These are phyloP conservation scores for Amylostereum areolatum DNA, from an alignment of 1,284 basidiomycete species.

Conservation along the genomic window DNA sequence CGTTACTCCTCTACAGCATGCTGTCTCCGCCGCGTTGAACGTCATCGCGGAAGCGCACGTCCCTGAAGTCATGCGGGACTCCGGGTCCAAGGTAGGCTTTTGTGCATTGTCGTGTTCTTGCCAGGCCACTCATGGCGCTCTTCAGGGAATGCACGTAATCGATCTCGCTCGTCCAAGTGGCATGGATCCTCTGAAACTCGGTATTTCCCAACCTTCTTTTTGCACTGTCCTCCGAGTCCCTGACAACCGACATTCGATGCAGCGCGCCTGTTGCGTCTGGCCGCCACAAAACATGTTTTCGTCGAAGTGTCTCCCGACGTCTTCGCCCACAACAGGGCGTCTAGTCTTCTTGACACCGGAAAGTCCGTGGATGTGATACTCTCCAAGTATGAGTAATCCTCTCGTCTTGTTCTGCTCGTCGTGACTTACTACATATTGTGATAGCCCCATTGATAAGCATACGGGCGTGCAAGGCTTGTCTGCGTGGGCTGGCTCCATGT, in stretches of 20 bases:
- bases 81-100: neutral
- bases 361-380: constrained; percentile 27
- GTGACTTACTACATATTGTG: no score
- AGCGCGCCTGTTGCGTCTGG: constrained; percentile 34
- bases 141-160: constrained; percentile 26
- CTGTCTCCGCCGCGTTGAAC: neutral
- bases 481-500: no score
- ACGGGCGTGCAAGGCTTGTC: no score
- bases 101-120: neutral
- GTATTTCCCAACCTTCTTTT: constrained; percentile 13
- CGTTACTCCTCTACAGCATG: neutral
- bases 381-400: constrained; percentile 15
- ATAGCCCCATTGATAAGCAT: no score
- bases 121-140: no score
- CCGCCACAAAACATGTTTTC: constrained; percentile 37
- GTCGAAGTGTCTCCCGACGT: constrained; percentile 34
- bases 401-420: no score
- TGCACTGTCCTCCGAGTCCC: neutral
- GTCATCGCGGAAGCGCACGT: neutral
- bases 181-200: constrained; percentile 27
- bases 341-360: constrained; percentile 33
- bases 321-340: constrained; percentile 37
- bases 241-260: neutral
- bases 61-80: neutral
- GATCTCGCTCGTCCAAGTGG: constrained; percentile 26